These are phyloP conservation scores for Rubus idaeus DNA, from an alignment of 306 rosid genomes.

Conservation along the genomic window DNA sequence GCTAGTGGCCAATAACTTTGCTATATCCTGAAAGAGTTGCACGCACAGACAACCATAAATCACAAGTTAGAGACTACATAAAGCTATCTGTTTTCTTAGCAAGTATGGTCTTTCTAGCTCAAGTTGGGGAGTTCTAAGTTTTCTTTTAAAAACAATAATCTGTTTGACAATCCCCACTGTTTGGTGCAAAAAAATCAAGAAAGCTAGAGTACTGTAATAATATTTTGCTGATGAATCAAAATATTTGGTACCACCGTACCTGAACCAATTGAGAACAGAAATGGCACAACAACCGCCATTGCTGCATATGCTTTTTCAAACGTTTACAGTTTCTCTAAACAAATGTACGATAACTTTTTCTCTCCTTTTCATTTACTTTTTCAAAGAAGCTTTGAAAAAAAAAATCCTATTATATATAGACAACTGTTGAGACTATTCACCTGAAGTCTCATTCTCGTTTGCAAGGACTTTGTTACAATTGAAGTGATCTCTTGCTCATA, in stretches of 20 bases:
- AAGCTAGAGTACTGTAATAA: too few relatives aligned
- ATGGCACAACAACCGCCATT: neutral
- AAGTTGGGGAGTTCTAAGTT: neutral
- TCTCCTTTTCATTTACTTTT: neutral
- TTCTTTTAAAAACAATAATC: neutral
- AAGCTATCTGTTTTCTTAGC: neutral
- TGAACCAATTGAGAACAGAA: neutral
- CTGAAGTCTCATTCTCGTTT: constrained; percentile 53
- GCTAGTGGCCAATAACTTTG: constrained; percentile 52
- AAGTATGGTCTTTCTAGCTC: neutral
- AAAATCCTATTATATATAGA: neutral
- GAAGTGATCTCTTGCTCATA: constrained; percentile 72
- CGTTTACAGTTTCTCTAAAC: neutral
- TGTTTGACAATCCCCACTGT: neutral
- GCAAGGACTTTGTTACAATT: constrained; percentile 42
- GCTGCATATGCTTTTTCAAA: neutral
- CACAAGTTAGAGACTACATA: neutral
- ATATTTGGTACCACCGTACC: neutral
- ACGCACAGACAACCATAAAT: neutral
- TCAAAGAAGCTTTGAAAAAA: constrained; percentile 10
- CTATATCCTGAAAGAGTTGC: constrained; percentile 52
- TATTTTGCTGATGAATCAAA: neutral
- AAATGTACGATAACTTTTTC: neutral
- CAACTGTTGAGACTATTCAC: constrained; percentile 32
- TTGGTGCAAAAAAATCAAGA: neutral